Conservation (phyloP, 2,329 filamentous ascomycete species). For the Leptographium lundbergii region DNA sequence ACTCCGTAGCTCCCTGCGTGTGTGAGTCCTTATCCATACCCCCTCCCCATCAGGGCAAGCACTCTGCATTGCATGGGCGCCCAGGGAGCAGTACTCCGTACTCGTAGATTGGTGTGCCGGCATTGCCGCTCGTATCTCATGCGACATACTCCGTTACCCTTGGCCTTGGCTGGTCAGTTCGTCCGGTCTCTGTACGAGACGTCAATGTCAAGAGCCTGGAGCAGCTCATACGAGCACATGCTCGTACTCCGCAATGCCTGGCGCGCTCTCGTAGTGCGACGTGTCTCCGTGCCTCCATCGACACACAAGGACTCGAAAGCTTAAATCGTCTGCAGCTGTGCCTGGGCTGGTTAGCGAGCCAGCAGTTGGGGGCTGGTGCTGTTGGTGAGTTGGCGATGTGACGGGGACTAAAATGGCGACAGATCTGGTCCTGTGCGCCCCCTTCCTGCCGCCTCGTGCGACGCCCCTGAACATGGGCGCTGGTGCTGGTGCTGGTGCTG, state of each 20-base stretch:
- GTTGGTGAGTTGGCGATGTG: slow-evolving; percentile 6
- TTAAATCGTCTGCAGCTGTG: slow-evolving; percentile 2
- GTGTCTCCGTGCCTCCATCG: neutral
- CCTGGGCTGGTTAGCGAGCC: neutral
- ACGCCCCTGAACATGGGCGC: slow-evolving; percentile 3
- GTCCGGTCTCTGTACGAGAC: neutral
- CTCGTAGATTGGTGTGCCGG: neutral
- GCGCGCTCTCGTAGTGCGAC: neutral
- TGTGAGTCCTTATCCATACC: neutral
- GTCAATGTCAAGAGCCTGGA: too few relatives aligned
- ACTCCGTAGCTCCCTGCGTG: neutral
- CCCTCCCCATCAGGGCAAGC: too few relatives aligned
- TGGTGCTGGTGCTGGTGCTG: slow-evolving; percentile 4
- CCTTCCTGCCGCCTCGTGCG: neutral
- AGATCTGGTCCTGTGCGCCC: slow-evolving; percentile 1
- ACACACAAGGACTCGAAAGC: neutral
- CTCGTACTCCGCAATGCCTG: neutral
- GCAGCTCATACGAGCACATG: neutral
- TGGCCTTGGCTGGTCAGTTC: neutral
- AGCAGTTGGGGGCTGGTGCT: neutral
- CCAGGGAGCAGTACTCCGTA: neutral
- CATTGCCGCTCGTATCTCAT: neutral
- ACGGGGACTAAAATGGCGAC: slow-evolving; percentile 8
- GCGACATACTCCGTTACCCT: neutral
- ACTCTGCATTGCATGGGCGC: too few relatives aligned